Base-by-base conservation (phyloP, 2,329 filamentous ascomycete species). In the Triangularia setosa region DNA sequence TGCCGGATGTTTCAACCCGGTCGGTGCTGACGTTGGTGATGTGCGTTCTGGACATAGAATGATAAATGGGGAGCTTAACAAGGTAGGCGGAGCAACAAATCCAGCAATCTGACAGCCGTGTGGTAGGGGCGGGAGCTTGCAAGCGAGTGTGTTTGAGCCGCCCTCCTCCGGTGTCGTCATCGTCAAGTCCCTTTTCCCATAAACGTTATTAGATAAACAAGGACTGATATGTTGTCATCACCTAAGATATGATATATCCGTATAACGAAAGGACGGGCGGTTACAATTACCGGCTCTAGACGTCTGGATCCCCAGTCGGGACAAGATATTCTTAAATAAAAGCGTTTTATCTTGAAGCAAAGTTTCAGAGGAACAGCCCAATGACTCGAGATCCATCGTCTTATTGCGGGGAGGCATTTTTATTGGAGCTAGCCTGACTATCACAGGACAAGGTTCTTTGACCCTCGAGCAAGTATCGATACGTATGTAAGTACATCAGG, bases 1-100 rank as follows among this genome's bases (percentile, higher is more conserved):
- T 67, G 65, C 54, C 65, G 63, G 65, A 58, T 65, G 14, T 60
- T 21, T 63, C 65, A 56, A 68, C 58, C 65, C 63, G 67, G 48
- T 53, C 40, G 58, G 24, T 16, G 21, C 30, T 25, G 53, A 28
- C 40, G 30, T 55, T 16, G 53, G 53, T 18, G 24, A 44, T 59
- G 23, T 59, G 23, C n/a, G 40, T 9, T 9, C 40, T 21, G 8
- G n/a, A 9, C 18, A 48, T n/a, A n/a, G n/a, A n/a, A n/a, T 21
- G 14, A 7, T 5, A 18, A 40, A 5, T 5, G 35, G 14, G n/a
- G 16, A 48, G 18, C 40, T 8, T 48, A 11, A 14, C 18, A 21
- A 21, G 18, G n/a, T 8, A 48, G n/a, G 40, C 2, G 33, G 16
- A 40, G 33, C 16, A 40, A 4, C 33, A 4, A 12, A 40, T 40